Evolutionary conservation across 106 monocot species (phyloP).

Genomic region (Triglochin maritima): DNA sequence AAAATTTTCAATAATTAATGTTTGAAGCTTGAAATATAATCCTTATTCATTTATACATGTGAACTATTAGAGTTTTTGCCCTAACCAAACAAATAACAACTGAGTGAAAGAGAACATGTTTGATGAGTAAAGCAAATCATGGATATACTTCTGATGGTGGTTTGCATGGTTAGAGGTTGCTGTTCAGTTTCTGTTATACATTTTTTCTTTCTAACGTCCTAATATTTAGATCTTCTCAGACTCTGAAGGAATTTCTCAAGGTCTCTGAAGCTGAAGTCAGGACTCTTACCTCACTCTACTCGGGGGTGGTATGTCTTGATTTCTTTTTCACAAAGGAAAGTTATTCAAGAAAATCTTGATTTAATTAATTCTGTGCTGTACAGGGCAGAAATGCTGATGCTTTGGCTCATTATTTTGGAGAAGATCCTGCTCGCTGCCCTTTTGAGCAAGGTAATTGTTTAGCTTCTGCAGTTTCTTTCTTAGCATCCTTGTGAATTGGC

Average conservation of each 20-base stretch:
- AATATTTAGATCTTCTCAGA: conserved; percentile 22
- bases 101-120: no score
- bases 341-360: neutral
- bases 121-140: no score
- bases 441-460: conserved; percentile 66
- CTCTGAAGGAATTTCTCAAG: conserved; percentile 66
- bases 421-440: conserved; percentile 29
- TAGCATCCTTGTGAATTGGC: no score
- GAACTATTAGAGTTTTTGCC: no score
- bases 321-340: neutral
- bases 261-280: conserved; percentile 53
- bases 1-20: no score
- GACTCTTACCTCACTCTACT: conserved; percentile 43
- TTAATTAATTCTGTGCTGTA: neutral
- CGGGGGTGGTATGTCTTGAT: conserved; percentile 54
- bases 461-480: neutral
- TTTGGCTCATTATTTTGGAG: conserved; percentile 79
- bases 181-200: no score
- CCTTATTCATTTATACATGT: no score
- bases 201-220: neutral
- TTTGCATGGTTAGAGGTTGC: no score
- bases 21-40: no score
- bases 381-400: conserved; percentile 87
- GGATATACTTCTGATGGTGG: conserved; percentile 55
- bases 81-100: no score